Conservation (phyloP, 345 rosid genomes). For the Combretum micranthum region DNA sequence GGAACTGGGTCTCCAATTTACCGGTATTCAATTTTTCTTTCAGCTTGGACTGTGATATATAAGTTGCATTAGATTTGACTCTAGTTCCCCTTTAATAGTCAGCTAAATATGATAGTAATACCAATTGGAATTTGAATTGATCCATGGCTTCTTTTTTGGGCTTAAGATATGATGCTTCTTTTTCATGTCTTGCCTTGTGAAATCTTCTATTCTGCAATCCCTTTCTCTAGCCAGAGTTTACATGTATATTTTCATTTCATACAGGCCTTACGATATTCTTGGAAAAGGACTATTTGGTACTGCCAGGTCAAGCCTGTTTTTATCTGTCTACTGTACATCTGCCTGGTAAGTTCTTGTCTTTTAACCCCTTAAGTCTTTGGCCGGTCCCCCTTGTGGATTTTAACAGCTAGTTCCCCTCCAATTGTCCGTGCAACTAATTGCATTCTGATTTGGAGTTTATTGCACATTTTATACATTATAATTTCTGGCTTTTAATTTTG, state of each 20-base stretch:
- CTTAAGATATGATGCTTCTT: too few relatives aligned
- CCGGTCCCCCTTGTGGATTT: neutral
- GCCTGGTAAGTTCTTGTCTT: slow-evolving; percentile 53
- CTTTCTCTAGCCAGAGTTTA: too few relatives aligned
- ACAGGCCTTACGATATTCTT: slow-evolving; percentile 66
- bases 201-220: too few relatives aligned
- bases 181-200: too few relatives aligned
- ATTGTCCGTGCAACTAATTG: neutral
- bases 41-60: too few relatives aligned
- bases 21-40: too few relatives aligned
- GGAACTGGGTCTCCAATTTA: too few relatives aligned
- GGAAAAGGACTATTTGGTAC: slow-evolving; percentile 84
- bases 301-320: slow-evolving; percentile 90
- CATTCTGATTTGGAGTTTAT: neutral
- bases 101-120: too few relatives aligned
- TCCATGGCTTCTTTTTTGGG: too few relatives aligned
- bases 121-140: too few relatives aligned
- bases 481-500: neutral
- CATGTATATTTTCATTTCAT: slow-evolving; percentile 8
- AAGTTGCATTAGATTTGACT: too few relatives aligned
- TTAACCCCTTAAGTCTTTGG: neutral
- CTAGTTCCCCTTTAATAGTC: too few relatives aligned
- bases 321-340: slow-evolving; percentile 78
- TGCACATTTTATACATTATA: neutral
- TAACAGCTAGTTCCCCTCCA: neutral